Base-by-base conservation (phyloP, 2,329 filamentous ascomycete species). In the Cladophialophora psammophila region DNA sequence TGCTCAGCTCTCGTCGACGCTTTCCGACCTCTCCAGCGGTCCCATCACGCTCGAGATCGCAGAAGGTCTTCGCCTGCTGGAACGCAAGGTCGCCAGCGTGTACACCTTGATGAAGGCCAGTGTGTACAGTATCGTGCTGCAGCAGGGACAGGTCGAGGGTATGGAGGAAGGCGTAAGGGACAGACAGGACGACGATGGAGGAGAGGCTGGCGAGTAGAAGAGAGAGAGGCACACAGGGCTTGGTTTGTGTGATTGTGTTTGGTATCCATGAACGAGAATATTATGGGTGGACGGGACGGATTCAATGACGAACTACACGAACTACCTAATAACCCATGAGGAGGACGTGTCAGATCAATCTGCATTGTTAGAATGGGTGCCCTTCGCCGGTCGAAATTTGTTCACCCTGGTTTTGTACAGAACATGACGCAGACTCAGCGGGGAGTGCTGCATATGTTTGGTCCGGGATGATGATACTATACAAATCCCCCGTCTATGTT, bases 91-190 rank as follows among this genome's bases (percentile, higher is more conserved):
- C 52, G 93, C 93, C 72, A 84, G 97, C 63, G 94, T 97, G 26
- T 98, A 96, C 80, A 99, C 95, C 69, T 81, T 98, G 77, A 86
- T 99, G 77, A 99, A 99, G 83, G 94, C 95, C 18, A 98, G 94
- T 79, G 95, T 99, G 71, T 99, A 99, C 82, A 96, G 92, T 77
- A 99, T 99, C 82, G 94, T 99, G 69, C 80, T 99, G 82, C 94
- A 99, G 86, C 94, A 98, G 85, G 72, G 72, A 7, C 92, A 98
- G 86, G 93, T 96, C 75, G 89, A 90, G 70, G 91, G 65, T 0
- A 54, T 48, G 26, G 68, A 64, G n/a, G 64, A 64, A 54, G 64
- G 59, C 15, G 52, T 9, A 5, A 56, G 57, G n/a, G 65, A 58
- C 31, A 45, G 58, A 10, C 48, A 64, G 18, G 52, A 35, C 6